phyloP scores from a whole-genome alignment of 805 yeast genomes.

The Cyberlindnera xylosilytica region DNA sequence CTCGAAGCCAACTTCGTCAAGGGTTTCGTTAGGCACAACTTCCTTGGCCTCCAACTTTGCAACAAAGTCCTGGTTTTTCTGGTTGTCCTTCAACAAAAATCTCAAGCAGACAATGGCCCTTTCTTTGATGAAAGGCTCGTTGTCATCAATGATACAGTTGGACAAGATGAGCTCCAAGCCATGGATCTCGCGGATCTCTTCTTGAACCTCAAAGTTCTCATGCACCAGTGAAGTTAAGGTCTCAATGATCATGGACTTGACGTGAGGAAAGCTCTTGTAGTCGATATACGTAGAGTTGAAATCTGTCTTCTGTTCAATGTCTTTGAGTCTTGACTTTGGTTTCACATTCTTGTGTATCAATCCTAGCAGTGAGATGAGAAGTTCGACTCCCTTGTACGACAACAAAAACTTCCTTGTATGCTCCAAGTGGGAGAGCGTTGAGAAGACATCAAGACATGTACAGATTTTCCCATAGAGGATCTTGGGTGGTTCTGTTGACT shows the following conservation, averaged over 20 bases:
- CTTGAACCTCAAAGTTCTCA: conserved; percentile 57
- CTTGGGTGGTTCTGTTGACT: conserved; percentile 15
- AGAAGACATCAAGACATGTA: conserved; percentile 32
- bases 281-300: conserved; percentile 12
- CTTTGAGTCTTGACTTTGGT: conserved; percentile 26
- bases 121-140: conserved; percentile 87
- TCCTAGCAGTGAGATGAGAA: conserved; percentile 30
- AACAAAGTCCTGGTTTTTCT: conserved; percentile 71
- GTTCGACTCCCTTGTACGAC: conserved; percentile 35
- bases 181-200: conserved; percentile 57
- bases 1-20: conserved; percentile 76
- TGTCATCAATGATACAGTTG: conserved; percentile 80
- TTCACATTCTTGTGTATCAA: conserved; percentile 33
- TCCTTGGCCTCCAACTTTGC: conserved; percentile 73
- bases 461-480: conserved; percentile 30
- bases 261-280: conserved; percentile 52
- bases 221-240: conserved; percentile 56
- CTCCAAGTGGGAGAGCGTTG: conserved; percentile 31
- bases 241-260: conserved; percentile 66
- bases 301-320: conserved; percentile 17
- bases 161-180: conserved; percentile 73
- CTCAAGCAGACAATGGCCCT: conserved; percentile 76
- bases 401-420: conserved; percentile 35
- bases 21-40: conserved; percentile 52
- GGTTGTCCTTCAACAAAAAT: conserved; percentile 61